Evolutionary conservation across 1,284 basidiomycete species (phyloP).

Genomic region (Cutaneotrichosporon cutaneum): DNA sequence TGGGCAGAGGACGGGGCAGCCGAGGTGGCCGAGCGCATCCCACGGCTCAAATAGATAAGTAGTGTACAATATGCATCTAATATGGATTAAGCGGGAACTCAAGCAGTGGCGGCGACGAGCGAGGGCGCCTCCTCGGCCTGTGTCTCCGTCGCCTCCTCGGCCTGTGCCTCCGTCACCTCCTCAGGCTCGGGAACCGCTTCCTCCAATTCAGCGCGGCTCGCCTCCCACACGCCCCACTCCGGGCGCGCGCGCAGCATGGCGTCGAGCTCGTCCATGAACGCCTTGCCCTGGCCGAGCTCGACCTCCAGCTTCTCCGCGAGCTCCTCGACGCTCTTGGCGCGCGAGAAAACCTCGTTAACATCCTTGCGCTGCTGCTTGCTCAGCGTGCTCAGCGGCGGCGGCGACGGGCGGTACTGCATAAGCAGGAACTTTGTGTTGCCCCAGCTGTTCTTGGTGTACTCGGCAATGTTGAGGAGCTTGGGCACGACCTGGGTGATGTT

Average conservation of each 20-base stretch:
- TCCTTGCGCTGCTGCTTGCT: conserved; percentile 63
- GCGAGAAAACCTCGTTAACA: conserved; percentile 60
- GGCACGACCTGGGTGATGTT: conserved; percentile 72
- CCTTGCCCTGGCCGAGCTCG: conserved; percentile 41
- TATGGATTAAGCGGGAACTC: background rate
- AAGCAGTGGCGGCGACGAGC: background rate
- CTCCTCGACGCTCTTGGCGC: conserved; percentile 67
- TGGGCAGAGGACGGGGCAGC: background rate
- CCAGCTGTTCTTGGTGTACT: conserved; percentile 75
- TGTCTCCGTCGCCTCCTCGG: no score
- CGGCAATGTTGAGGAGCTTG: conserved; percentile 65
- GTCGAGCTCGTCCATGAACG: conserved; percentile 22
- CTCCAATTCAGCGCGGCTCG: background rate
- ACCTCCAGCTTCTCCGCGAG: conserved; percentile 57
- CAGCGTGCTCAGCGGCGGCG: conserved; percentile 57
- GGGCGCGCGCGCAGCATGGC: conserved; percentile 8
- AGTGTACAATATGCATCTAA: conserved; percentile 4
- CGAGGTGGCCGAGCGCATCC: background rate
- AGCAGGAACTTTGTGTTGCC: conserved; percentile 90
- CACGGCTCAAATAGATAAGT: conserved; percentile 1
- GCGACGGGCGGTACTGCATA: conserved; percentile 66
- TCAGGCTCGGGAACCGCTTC: background rate
- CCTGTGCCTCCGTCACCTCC: background rate
- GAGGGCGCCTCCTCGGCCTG: background rate
- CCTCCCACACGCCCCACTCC: conserved; percentile 20